These are phyloP conservation scores for Warburgia ugandensis DNA, from an alignment of 164 flowering plant species.

Conservation along the genomic window DNA sequence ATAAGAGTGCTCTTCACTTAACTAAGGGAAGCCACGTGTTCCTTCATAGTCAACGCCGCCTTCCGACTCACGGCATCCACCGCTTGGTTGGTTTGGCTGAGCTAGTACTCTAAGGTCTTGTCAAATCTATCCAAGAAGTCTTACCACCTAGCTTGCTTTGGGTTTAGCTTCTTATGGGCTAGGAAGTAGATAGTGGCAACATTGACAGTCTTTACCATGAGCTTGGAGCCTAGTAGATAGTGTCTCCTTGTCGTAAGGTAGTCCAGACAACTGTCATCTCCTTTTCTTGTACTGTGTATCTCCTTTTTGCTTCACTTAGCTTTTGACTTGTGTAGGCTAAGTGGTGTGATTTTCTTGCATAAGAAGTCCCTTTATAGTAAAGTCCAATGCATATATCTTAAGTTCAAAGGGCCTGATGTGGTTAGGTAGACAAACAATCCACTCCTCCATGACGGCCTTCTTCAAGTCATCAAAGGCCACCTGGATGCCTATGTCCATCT, in stretches of 20 bases:
- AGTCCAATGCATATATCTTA: slow-evolving; percentile 6
- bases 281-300: slow-evolving; percentile 1
- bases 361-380: slow-evolving; percentile 5
- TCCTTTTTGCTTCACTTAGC: background rate
- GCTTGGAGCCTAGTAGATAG: background rate
- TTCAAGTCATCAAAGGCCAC: slow-evolving; percentile 14
- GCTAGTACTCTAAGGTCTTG: background rate
- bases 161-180: background rate
- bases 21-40: background rate
- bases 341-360: background rate
- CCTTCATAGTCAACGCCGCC: background rate
- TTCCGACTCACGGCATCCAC: background rate
- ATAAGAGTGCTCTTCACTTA: background rate
- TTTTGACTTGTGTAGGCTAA: background rate
- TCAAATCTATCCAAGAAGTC: background rate
- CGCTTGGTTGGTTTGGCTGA: background rate
- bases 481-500: slow-evolving; percentile 1
- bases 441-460: background rate
- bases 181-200: slow-evolving; percentile 6
- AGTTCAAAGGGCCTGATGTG: slow-evolving; percentile 9
- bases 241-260: slow-evolving; percentile 1
- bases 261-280: slow-evolving; percentile 2
- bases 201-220: slow-evolving; percentile 1
- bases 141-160: slow-evolving; percentile 5
- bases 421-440: slow-evolving; percentile 1